Evolutionary conservation across 192 early-diverging fungal genomes (phyloP).

Genomic region (Coemansia sp.): DNA sequence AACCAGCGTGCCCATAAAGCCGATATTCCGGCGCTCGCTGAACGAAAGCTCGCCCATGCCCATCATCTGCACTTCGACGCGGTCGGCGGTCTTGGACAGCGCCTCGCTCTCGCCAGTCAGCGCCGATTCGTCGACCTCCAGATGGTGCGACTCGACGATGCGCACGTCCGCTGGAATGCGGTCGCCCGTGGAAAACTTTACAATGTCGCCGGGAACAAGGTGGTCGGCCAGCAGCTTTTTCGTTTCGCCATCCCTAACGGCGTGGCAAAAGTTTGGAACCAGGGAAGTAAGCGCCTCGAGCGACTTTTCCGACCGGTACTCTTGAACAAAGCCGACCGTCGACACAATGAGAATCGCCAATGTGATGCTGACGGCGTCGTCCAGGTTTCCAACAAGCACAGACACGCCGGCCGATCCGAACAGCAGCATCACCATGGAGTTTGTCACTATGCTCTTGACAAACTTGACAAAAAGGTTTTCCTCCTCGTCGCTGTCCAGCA

Average conservation of each 20-base stretch:
- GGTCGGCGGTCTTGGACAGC: conserved; percentile 64
- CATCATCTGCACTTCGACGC: conserved; percentile 33
- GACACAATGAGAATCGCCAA: conserved; percentile 75
- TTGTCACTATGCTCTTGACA: conserved; percentile 78
- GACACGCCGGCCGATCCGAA: conserved; percentile 80
- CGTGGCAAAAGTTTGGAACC: conserved; percentile 77
- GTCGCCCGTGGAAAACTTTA: conserved; percentile 83
- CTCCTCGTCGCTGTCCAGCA: conserved; percentile 67
- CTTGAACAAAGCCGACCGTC: conserved; percentile 88
- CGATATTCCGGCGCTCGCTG: conserved; percentile 70
- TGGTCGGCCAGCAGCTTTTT: conserved; percentile 68
- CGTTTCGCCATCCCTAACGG: conserved; percentile 67
- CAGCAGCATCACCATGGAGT: conserved; percentile 84
- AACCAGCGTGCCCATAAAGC: conserved; percentile 92
- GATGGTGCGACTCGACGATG: conserved; percentile 68
- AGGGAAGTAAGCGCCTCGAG: conserved; percentile 89
- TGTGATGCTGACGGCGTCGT: conserved; percentile 87
- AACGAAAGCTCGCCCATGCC: conserved; percentile 38
- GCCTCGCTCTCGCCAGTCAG: conserved; percentile 94
- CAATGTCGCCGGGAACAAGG: conserved; percentile 90
- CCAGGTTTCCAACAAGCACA: conserved; percentile 67
- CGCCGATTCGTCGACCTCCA: conserved; percentile 92
- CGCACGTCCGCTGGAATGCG: conserved; percentile 92
- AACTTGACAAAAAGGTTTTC: conserved; percentile 80
- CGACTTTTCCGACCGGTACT: conserved; percentile 90